These are phyloP conservation scores for Lepraria neglecta DNA, from an alignment of 495 filamentous ascomycete genomes.

Conservation along the genomic window DNA sequence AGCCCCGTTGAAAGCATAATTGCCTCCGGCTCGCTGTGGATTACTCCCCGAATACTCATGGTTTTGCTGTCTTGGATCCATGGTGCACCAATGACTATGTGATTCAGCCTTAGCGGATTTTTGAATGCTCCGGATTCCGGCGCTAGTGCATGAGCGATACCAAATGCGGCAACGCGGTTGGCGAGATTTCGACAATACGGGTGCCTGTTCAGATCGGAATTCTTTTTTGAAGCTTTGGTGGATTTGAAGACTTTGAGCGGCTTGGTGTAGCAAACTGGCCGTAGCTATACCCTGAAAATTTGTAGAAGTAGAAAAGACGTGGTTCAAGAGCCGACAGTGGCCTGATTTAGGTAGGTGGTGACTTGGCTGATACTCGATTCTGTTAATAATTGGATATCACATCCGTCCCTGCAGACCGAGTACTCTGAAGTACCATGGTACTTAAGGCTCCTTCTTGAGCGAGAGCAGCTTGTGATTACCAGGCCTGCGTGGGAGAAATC, in stretches of 20 bases:
- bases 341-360: slow-evolving; percentile 14
- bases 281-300: slow-evolving; percentile 22
- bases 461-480: slow-evolving; percentile 17
- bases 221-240: slow-evolving; percentile 16
- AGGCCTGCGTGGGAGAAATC: slow-evolving; percentile 12
- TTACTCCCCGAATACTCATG: slow-evolving; percentile 25
- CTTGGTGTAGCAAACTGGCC: slow-evolving; percentile 15
- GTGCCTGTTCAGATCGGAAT: slow-evolving; percentile 17
- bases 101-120: slow-evolving; percentile 22
- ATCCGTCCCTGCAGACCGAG: slow-evolving; percentile 5
- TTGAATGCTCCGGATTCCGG: slow-evolving; percentile 7
- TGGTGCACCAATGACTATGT: slow-evolving; percentile 4
- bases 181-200: slow-evolving; percentile 16
- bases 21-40: slow-evolving; percentile 10
- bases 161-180: slow-evolving; percentile 13
- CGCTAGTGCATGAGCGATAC: slow-evolving; percentile 15
- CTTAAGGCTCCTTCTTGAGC: slow-evolving; percentile 15
- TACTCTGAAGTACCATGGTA: slow-evolving; percentile 20
- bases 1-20: slow-evolving; percentile 22
- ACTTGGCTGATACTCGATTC: slow-evolving; percentile 12
- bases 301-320: slow-evolving; percentile 11
- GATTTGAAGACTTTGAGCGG: neutral
- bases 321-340: slow-evolving; percentile 9
- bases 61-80: slow-evolving; percentile 24
- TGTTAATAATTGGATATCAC: slow-evolving; percentile 17